These are phyloP conservation scores for Lagenidium giganteum DNA, from an alignment of 352 stramenopile species.

Conservation along the genomic window DNA sequence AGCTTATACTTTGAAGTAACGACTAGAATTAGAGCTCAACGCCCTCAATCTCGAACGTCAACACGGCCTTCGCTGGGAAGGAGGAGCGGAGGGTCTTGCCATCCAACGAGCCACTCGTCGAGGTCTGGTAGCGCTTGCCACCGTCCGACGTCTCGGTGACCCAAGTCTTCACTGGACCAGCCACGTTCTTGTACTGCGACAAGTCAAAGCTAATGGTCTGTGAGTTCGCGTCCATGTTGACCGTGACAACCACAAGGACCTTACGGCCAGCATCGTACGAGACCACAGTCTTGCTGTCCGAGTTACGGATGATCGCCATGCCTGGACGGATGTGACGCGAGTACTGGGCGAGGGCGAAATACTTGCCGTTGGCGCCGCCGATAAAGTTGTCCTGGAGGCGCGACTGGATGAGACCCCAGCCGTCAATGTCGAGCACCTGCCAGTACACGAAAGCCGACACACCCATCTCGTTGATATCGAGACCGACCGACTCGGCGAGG, in stretches of 20 bases:
- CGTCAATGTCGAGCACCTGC: conserved; percentile 44
- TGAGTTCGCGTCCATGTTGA: conserved; percentile 25
- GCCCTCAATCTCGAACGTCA: conserved; percentile 37
- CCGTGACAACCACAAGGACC: conserved; percentile 35
- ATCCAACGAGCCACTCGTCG: conserved; percentile 15
- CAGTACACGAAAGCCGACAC: conserved; percentile 63
- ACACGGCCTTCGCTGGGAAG: conserved; percentile 28
- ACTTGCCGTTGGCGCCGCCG: conserved; percentile 35
- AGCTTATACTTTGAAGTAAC: background rate
- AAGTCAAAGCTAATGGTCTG: conserved; percentile 37
- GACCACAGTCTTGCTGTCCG: conserved; percentile 37
- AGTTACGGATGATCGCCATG: conserved; percentile 40
- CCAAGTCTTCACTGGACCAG: conserved; percentile 25
- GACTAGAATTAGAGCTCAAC: conserved; percentile 12
- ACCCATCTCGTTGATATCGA: conserved; percentile 55
- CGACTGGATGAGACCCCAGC: conserved; percentile 50
- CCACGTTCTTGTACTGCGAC: conserved; percentile 22
- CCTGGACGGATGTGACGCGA: conserved; percentile 56
- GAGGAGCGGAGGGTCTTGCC: conserved; percentile 23
- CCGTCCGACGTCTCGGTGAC: conserved; percentile 38
- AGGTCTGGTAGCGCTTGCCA: conserved; percentile 23
- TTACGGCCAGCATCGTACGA: conserved; percentile 28
- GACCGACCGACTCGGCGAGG: conserved; percentile 39
- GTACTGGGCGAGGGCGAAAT: conserved; percentile 51
- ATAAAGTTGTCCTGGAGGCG: conserved; percentile 31